phyloP scores from a whole-genome alignment of 2,329 filamentous ascomycete genomes.

The Hyphodiscus sp. region DNA sequence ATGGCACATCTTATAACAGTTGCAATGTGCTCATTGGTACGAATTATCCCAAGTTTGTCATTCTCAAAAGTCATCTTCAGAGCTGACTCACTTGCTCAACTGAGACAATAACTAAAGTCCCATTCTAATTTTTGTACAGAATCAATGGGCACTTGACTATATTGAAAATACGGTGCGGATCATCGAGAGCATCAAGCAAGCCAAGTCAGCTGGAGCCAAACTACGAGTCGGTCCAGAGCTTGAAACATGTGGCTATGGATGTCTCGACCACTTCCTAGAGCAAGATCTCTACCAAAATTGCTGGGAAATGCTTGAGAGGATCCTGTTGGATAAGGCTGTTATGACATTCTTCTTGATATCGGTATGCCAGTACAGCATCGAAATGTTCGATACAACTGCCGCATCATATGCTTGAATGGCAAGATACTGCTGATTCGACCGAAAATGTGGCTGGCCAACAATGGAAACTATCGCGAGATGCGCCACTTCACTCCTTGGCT shows the following conservation, averaged over 20 bases:
- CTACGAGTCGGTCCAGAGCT: conserved; percentile 47
- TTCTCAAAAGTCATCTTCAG: neutral
- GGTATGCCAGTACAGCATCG: conserved; percentile 36
- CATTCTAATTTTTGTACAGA: neutral
- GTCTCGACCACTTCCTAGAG: conserved; percentile 46
- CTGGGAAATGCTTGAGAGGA: conserved; percentile 51
- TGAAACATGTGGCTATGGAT: conserved; percentile 43
- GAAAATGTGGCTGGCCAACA: neutral
- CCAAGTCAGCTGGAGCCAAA: conserved; percentile 48
- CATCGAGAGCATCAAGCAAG: conserved; percentile 47
- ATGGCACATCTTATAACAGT: neutral
- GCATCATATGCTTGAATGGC: conserved; percentile 57
- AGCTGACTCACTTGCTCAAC: neutral
- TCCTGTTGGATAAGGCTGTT: conserved; percentile 52
- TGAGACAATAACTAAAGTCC: neutral
- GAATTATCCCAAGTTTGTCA: neutral
- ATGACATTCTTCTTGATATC: conserved; percentile 61
- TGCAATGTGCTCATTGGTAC: neutral
- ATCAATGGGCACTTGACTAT: conserved; percentile 43
- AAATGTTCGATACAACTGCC: conserved; percentile 50
- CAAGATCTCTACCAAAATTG: neutral
- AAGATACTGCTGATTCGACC: conserved; percentile 67
- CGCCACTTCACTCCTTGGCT: neutral
- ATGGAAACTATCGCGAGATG: neutral
- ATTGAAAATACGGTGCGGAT: conserved; percentile 54